Base-by-base conservation (phyloP, 1,284 basidiomycete genomes). In the Apiotrichum siamense region DNA sequence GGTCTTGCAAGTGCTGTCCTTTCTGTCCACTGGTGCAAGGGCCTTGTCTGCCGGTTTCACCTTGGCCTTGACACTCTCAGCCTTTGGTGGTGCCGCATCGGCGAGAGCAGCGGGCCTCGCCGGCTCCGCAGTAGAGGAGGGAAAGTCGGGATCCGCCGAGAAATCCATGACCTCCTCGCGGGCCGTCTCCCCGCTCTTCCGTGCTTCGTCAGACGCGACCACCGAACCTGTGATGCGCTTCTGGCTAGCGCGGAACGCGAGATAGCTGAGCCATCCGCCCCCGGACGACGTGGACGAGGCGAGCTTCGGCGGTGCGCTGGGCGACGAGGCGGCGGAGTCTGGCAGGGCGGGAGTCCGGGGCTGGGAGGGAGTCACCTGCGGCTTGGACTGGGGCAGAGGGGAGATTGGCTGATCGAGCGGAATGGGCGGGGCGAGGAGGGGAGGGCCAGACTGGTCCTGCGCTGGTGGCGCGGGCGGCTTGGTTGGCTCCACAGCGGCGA, bases 141-240 rank as follows among this genome's bases (percentile, higher is more conserved):
- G 70, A 47, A 72, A 72, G 38, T 70, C 57, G 15, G 70, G 69
- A 55, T 72, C 70, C 13, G 50, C 42, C 15, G 65, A 67, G 21
- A 72, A 59, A 49, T 72, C 70, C 70, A 72, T 72, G 18, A 70
- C 63, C 33, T 70, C 67, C 37, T 66, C 64, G 6, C 47, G 48
- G 4, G 21, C 39, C 10, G 46, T 47, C 36, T 63, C 59, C 11
- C 50, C 48, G 40, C 63, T 61, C 39, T 48, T 54, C 40, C 58
- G 40, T 13, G 43, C 48, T 24, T 52, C 57, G 6, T 55, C 55
- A 11, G 52, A 52, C 17, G 33, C 33, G 12, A 42, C 50, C 1
- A 49, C 52, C 6, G 62, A 64, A 4, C 57, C 53, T 1, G 55
- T 52, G 20, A 71, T 55, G 49, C 57, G 65, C 62, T 69, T 70